Evolutionary conservation across 2,329 filamentous ascomycete species (phyloP).

Genomic region (Pseudopithomyces chartarum): DNA sequence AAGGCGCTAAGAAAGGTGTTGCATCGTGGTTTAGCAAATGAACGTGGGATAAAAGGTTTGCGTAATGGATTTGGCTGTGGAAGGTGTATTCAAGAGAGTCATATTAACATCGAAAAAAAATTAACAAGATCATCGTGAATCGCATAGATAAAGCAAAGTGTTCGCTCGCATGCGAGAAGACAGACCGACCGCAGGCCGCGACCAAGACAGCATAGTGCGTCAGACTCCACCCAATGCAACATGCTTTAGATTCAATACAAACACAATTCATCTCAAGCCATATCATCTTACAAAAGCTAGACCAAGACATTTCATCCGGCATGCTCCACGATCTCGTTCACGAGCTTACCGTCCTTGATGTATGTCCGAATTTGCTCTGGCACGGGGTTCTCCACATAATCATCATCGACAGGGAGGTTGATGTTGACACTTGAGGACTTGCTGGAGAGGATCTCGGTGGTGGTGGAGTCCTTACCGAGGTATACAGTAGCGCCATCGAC

Average conservation of each 20-base stretch:
- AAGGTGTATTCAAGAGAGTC: too few species aligned
- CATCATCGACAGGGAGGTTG: conserved; percentile 74
- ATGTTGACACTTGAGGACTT: conserved; percentile 89
- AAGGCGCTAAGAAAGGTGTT: neutral
- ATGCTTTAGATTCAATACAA: conserved; percentile 7
- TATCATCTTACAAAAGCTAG: conserved; percentile 1
- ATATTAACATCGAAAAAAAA: too few species aligned
- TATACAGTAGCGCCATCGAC: conserved; percentile 90
- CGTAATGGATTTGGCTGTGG: too few species aligned
- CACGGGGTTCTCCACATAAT: conserved; percentile 84
- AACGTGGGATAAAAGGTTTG: too few species aligned
- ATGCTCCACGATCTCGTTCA: conserved; percentile 96
- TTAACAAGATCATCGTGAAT: neutral
- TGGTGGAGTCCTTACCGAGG: conserved; percentile 76
- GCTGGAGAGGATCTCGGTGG: conserved; percentile 84
- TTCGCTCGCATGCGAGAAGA: too few species aligned
- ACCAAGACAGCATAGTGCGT: neutral
- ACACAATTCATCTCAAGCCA: neutral
- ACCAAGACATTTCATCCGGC: conserved; percentile 63
- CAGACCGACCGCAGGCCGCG: neutral
- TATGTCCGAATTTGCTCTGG: conserved; percentile 89
- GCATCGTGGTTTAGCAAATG: conserved; percentile 2
- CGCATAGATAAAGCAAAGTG: neutral
- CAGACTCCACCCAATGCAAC: conserved; percentile 28
- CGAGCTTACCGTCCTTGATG: conserved; percentile 75